Conservation (phyloP, 78 protist species). For the Speleostelium caveatum region DNA sequence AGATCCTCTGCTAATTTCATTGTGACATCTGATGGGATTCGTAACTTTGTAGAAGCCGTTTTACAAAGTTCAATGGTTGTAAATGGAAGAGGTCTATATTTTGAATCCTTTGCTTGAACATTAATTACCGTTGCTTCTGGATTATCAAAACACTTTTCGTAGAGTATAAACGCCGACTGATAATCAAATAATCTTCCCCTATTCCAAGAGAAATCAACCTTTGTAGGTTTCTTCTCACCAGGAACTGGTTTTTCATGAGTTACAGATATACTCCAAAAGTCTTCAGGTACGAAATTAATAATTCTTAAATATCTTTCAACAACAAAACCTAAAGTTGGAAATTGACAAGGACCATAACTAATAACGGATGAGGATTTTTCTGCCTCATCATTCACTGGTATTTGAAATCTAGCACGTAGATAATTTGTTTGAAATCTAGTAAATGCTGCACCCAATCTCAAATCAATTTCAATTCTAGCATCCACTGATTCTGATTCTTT, state of each 20-base stretch:
- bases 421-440: slow-evolving; percentile 97
- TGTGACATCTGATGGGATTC: slow-evolving; percentile 84
- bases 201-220: slow-evolving; percentile 80
- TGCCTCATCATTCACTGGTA: neutral
- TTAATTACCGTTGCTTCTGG: slow-evolving; percentile 46
- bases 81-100: slow-evolving; percentile 95
- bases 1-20: slow-evolving; percentile 93
- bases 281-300: slow-evolving; percentile 87
- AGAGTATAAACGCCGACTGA: slow-evolving; percentile 25
- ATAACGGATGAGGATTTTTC: neutral
- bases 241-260: neutral
- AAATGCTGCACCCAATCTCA: slow-evolving; percentile 97
- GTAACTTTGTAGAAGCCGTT: slow-evolving; percentile 84
- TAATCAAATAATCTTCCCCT: slow-evolving; percentile 84
- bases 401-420: slow-evolving; percentile 64
- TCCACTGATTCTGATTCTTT: slow-evolving; percentile 92
- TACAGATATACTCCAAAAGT: slow-evolving; percentile 86
- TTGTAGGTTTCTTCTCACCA: neutral
- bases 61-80: slow-evolving; percentile 96
- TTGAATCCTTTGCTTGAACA: slow-evolving; percentile 32
- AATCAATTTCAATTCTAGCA: slow-evolving; percentile 91
- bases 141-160: slow-evolving; percentile 38
- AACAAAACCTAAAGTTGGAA: slow-evolving; percentile 99
- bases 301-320: slow-evolving; percentile 90
- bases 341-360: slow-evolving; percentile 97